Evolutionary conservation across 2,329 filamentous ascomycete genomes (phyloP).

Genomic region (Fusarium setosum): DNA sequence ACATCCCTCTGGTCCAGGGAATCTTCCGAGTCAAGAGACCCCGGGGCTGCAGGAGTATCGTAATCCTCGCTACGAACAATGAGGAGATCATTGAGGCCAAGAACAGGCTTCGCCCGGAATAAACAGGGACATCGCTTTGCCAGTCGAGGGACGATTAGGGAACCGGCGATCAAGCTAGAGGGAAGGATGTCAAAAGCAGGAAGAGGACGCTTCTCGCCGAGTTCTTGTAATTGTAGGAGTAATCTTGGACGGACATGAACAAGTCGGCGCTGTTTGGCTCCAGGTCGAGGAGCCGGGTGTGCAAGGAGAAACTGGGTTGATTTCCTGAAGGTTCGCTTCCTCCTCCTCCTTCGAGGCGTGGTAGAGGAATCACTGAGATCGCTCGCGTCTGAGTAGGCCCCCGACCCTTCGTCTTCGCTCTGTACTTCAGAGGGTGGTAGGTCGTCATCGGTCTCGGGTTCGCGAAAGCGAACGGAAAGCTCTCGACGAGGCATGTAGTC

Average conservation of each 20-base stretch:
- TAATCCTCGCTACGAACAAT: slow-evolving; percentile 79
- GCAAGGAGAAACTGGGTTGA: slow-evolving; percentile 76
- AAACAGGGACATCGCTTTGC: slow-evolving; percentile 71
- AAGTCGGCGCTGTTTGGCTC: slow-evolving; percentile 72
- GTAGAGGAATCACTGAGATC: slow-evolving; percentile 60
- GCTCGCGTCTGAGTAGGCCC: slow-evolving; percentile 56
- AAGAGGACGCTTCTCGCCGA: slow-evolving; percentile 70
- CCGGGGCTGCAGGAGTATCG: slow-evolving; percentile 42
- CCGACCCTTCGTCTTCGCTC: slow-evolving; percentile 62
- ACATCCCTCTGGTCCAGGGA: slow-evolving; percentile 63
- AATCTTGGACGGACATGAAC: slow-evolving; percentile 75
- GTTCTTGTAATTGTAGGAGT: slow-evolving; percentile 76
- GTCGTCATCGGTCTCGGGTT: slow-evolving; percentile 47
- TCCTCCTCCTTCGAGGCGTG: slow-evolving; percentile 49
- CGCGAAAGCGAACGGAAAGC: slow-evolving; percentile 60
- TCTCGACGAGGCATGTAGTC: slow-evolving; percentile 54
- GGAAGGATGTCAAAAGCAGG: slow-evolving; percentile 82
- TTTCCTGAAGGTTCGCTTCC: slow-evolving; percentile 60
- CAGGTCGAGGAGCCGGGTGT: slow-evolving; percentile 70
- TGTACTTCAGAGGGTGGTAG: slow-evolving; percentile 32
- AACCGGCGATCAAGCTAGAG: slow-evolving; percentile 67
- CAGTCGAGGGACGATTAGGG: slow-evolving; percentile 68
- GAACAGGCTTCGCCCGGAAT: slow-evolving; percentile 70
- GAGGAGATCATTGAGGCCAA: slow-evolving; percentile 77
- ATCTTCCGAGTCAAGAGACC: slow-evolving; percentile 56